Conservation (phyloP, 768 basidiomycete species). For the Suillus clintonianus region DNA sequence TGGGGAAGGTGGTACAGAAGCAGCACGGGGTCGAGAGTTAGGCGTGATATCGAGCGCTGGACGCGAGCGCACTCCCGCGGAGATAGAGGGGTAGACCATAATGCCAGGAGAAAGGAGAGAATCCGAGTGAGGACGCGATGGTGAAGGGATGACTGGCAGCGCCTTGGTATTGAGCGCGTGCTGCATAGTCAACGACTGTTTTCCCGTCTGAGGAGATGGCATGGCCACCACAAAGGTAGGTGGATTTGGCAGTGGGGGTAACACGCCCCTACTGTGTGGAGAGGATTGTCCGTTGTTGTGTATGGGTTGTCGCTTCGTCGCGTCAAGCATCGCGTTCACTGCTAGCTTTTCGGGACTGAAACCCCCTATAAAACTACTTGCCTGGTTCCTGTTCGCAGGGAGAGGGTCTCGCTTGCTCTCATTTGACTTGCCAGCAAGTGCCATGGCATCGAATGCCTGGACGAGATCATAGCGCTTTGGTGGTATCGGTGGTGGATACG, state of each 20-base stretch:
- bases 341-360: conserved; percentile 34
- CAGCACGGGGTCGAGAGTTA: conserved; percentile 18
- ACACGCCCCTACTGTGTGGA: conserved; percentile 13
- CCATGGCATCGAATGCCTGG: conserved; percentile 33
- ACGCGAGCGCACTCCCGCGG: conserved; percentile 11
- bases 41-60: conserved; percentile 13
- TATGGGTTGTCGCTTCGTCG: conserved; percentile 10
- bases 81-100: conserved; percentile 4
- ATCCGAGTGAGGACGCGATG: conserved; percentile 38
- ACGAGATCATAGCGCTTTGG: conserved; percentile 29
- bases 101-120: conserved; percentile 15
- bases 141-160: conserved; percentile 18
- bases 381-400: not conserved
- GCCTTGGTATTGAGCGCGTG: conserved; percentile 26
- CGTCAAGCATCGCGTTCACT: conserved; percentile 11
- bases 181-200: conserved; percentile 39
- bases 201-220: conserved; percentile 36
- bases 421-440: conserved; percentile 26
- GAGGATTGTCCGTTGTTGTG: not conserved
- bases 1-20: conserved; percentile 19
- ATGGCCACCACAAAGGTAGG: conserved; percentile 33
- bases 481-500: conserved; percentile 10
- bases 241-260: conserved; percentile 23
- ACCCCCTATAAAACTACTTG: conserved; percentile 48
- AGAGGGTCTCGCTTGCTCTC: conserved; percentile 13